Evolutionary conservation across 2,329 filamentous ascomycete species (phyloP), one percentile per base, ranked within the genome.

Genomic region (Pseudophaeomoniella oleicola): DNA sequence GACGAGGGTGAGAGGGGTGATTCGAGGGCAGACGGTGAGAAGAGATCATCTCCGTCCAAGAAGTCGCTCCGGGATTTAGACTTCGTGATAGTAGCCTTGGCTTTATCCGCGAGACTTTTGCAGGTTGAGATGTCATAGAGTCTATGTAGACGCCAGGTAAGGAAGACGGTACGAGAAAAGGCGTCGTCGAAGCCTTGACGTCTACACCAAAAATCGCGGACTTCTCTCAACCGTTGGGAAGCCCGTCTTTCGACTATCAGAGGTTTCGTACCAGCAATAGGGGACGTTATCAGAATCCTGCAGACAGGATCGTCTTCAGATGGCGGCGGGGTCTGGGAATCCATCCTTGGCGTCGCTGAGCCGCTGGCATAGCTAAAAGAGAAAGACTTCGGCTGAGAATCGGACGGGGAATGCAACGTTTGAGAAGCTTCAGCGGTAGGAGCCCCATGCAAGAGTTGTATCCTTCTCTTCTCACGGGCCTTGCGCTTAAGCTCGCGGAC

Each of bases 41-140:
- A 38, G 57, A 46, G 13, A 48, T 52, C 12, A 60, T 48, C 27
- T 47, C 53, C 59, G 18, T 57, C 50, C 2, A 49, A 46, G 37
- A 66, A 60, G 3, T 66, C 49, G 17, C 60, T 59, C 32, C 90
- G 18, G 4, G 27, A 16, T 17, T 18, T 33, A 10, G 27, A 17
- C 34, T 3, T 16, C n/a, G 22, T 18, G 27, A 19, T 32, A 37
- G 17, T 16, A 36, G 19, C 31, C 32, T 17, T 44, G 17, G 35
- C 27, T 35, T 37, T 15, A 38, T 39, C 6, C 30, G 77, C 76
- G 4, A 93, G 60, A 34, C 71, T 76, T 37, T 67, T 66, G 40
- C 83, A 78, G 1, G 79, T 87, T 4, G 81, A 83, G n/a, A 72
- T 70, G 44, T 81, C 74, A 52, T 81, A 94, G 3, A 94, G 58